These are phyloP conservation scores for Penicillium sumatraense DNA, from an alignment of 2,329 filamentous ascomycete species.

Conservation along the genomic window DNA sequence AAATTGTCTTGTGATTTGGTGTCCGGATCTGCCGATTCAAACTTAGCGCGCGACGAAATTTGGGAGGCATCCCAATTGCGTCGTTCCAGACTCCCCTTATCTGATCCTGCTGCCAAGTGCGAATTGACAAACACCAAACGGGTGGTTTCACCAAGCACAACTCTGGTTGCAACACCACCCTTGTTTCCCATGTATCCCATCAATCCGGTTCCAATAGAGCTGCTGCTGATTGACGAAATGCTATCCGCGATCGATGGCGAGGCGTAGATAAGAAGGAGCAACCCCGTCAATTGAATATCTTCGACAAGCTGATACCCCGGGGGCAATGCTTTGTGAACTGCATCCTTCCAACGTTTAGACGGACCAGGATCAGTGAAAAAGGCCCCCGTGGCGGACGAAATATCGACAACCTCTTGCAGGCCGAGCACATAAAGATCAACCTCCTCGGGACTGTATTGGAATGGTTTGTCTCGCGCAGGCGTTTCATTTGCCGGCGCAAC, in stretches of 20 bases:
- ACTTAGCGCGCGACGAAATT: slow-evolving; percentile 75
- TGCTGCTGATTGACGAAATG: slow-evolving; percentile 80
- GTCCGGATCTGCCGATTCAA: slow-evolving; percentile 73
- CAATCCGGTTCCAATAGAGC: slow-evolving; percentile 83
- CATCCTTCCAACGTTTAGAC: slow-evolving; percentile 78
- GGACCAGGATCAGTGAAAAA: slow-evolving; percentile 76
- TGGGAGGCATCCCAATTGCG: slow-evolving; percentile 89
- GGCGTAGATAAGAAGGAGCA: slow-evolving; percentile 84
- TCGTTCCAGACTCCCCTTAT: slow-evolving; percentile 76
- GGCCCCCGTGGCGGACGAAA: slow-evolving; percentile 79
- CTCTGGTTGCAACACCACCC: slow-evolving; percentile 78
- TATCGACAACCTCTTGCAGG: slow-evolving; percentile 88
- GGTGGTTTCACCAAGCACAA: slow-evolving; percentile 89
- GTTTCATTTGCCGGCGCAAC: slow-evolving; percentile 22
- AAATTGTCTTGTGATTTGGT: slow-evolving; percentile 58
- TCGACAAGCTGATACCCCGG: slow-evolving; percentile 75
- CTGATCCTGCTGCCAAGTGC: slow-evolving; percentile 85
- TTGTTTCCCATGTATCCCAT: slow-evolving; percentile 97
- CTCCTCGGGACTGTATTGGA: slow-evolving; percentile 56
- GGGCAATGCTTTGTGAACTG: slow-evolving; percentile 75
- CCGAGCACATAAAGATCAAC: slow-evolving; percentile 89
- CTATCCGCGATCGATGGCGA: slow-evolving; percentile 74
- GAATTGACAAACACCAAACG: slow-evolving; percentile 87
- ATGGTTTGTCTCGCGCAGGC: slow-evolving; percentile 51
- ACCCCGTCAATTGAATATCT: slow-evolving; percentile 82